These are phyloP conservation scores for Didymella segeticola DNA, from an alignment of 2,329 filamentous ascomycete genomes.

Conservation along the genomic window DNA sequence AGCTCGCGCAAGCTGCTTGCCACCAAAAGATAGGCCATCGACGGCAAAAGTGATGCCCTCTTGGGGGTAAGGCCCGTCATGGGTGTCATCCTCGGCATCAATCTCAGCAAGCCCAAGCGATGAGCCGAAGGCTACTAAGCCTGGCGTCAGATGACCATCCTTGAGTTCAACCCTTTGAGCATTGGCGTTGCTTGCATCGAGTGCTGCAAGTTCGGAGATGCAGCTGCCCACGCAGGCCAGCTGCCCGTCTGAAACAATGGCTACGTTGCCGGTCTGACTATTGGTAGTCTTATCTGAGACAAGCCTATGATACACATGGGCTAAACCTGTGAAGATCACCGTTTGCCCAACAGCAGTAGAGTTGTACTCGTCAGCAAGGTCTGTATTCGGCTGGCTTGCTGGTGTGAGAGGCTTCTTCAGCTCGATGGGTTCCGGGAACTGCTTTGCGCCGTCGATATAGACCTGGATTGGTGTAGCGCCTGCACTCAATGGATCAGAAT, in stretches of 20 bases:
- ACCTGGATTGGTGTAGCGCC: slow-evolving; percentile 52
- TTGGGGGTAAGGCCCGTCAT: slow-evolving; percentile 57
- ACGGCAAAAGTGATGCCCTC: slow-evolving; percentile 63
- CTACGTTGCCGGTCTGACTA: background rate
- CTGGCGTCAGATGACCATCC: slow-evolving; percentile 67
- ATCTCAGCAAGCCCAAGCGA: slow-evolving; percentile 69
- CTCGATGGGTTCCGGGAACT: slow-evolving; percentile 36
- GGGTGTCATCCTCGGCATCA: slow-evolving; percentile 60
- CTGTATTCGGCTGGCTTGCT: slow-evolving; percentile 51
- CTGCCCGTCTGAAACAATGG: background rate
- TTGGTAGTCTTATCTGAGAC: background rate
- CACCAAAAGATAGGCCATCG: slow-evolving; percentile 51
- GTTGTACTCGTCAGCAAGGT: slow-evolving; percentile 43
- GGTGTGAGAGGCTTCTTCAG: slow-evolving; percentile 27
- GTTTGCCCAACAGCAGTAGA: slow-evolving; percentile 15
- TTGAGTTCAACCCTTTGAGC: background rate
- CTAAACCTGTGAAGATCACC: slow-evolving; percentile 3
- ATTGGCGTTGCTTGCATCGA: background rate
- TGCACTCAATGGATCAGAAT: slow-evolving; percentile 50
- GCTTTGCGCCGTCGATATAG: slow-evolving; percentile 49
- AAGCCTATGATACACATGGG: background rate
- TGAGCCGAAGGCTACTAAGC: slow-evolving; percentile 68
- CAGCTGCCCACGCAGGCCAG: slow-evolving; percentile 5
- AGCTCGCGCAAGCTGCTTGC: slow-evolving; percentile 48
- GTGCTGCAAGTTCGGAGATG: background rate